These are phyloP conservation scores for Beauveria pseudobassiana DNA, from an alignment of 2,329 filamentous ascomycete species.

Conservation along the genomic window DNA sequence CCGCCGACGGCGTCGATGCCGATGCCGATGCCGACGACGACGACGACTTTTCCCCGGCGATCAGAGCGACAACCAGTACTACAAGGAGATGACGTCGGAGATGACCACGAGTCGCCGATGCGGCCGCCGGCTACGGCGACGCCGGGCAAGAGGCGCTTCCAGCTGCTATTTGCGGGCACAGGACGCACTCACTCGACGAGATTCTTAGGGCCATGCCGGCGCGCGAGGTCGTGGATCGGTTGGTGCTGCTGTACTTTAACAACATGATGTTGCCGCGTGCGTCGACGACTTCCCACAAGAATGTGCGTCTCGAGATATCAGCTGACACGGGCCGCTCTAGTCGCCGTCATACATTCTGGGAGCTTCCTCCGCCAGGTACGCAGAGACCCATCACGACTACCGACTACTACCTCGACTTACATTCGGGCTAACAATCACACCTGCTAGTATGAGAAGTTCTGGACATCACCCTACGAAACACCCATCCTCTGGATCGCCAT, in stretches of 20 bases:
- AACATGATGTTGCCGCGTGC: constrained; percentile 4
- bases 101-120: neutral
- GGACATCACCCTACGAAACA: constrained; percentile 28
- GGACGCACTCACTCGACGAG: neutral
- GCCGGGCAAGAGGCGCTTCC: neutral
- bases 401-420: neutral
- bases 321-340: neutral
- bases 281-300: neutral
- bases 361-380: constrained; percentile 1
- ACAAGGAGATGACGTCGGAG: neutral
- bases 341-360: constrained; percentile 1
- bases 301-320: neutral
- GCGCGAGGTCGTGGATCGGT: neutral
- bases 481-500: constrained; percentile 39
- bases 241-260: constrained; percentile 6
- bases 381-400: neutral
- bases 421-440: neutral
- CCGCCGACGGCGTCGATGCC: neutral
- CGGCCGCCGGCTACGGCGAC: neutral
- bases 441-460: constrained; percentile 35
- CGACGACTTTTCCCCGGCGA: constrained; percentile 3
- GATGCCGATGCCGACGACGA: neutral
- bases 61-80: constrained; percentile 6
- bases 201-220: neutral
- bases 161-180: constrained; percentile 5